A percentile compares a stretch with the other conserved stretches of the same genome.
phyloP scores from a whole-genome alignment of 495 filamentous ascomycete species.

The Penicillium waksmanii region DNA sequence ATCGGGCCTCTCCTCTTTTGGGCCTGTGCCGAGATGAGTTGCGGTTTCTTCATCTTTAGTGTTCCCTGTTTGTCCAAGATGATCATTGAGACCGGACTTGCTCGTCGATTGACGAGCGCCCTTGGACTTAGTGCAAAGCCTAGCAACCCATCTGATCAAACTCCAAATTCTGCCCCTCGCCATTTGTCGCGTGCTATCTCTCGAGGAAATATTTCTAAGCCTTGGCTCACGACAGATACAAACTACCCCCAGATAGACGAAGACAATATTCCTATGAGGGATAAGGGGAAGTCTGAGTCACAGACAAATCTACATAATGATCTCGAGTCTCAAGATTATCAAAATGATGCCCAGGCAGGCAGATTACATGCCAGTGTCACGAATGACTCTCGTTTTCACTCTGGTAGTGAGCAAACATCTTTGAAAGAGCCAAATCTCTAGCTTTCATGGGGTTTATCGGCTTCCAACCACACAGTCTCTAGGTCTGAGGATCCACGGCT shows the following conservation, averaged over 20 bases:
- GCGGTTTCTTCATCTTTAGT: slow-evolving; percentile 31
- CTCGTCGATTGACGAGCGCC: slow-evolving; percentile 10
- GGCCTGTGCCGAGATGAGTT: slow-evolving; percentile 31
- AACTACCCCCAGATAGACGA: neutral
- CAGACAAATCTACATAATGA: neutral
- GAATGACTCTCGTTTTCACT: neutral
- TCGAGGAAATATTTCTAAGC: neutral
- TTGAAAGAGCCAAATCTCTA: too few relatives aligned
- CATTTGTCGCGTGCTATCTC: neutral
- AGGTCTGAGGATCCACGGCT: too few relatives aligned
- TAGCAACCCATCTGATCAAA: slow-evolving; percentile 8
- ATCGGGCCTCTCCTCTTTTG: slow-evolving; percentile 30
- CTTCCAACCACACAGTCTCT: too few relatives aligned
- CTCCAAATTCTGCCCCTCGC: slow-evolving; percentile 3
- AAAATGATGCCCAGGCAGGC: neutral
- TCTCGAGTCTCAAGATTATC: neutral
- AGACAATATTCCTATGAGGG: neutral
- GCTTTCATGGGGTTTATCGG: too few relatives aligned
- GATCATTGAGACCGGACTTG: slow-evolving; percentile 24
- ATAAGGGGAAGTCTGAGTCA: neutral
- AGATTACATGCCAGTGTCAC: neutral
- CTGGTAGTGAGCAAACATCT: neutral
- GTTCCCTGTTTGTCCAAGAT: slow-evolving; percentile 29
- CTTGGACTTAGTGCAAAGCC: slow-evolving; percentile 8
- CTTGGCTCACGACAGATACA: neutral